phyloP scores from a whole-genome alignment of 768 basidiomycete species.

The Vishniacozyma victoriae region DNA sequence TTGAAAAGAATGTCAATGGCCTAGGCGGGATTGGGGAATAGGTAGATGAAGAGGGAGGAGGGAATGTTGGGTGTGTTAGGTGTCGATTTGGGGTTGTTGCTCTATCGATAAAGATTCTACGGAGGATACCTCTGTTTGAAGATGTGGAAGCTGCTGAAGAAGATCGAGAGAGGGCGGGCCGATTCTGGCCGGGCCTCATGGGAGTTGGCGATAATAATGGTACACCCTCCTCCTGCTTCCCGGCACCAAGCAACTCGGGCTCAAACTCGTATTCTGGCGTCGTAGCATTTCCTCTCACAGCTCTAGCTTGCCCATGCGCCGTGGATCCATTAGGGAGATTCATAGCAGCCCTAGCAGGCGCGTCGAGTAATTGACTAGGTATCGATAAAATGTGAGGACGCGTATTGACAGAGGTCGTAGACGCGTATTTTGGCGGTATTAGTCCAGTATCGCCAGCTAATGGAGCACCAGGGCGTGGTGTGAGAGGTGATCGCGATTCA shows the following conservation, averaged over 20 bases:
- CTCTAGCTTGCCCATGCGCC: slow-evolving; percentile 39
- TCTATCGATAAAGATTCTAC: slow-evolving; percentile 43
- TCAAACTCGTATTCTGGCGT: slow-evolving; percentile 39
- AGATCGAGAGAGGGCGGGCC: slow-evolving; percentile 20
- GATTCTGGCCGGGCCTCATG: slow-evolving; percentile 5
- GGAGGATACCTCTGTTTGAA: slow-evolving; percentile 25
- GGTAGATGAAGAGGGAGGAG: slow-evolving; percentile 44
- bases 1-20: slow-evolving; percentile 26
- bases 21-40: slow-evolving; percentile 41
- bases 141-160: slow-evolving; percentile 33
- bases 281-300: slow-evolving; percentile 33
- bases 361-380: slow-evolving; percentile 36
- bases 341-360: slow-evolving; percentile 44
- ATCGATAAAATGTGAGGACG: slow-evolving; percentile 16
- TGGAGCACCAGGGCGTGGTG: slow-evolving; percentile 26
- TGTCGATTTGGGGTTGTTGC: slow-evolving; percentile 41
- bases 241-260: slow-evolving; percentile 8
- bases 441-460: slow-evolving; percentile 23
- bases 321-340: slow-evolving; percentile 41
- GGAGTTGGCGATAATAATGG: slow-evolving; percentile 20
- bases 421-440: slow-evolving; percentile 29
- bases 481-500: slow-evolving; percentile 2
- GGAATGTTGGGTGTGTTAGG: slow-evolving; percentile 43
- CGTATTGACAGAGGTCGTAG: slow-evolving; percentile 7
- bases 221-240: slow-evolving; percentile 8